phyloP scores from a whole-genome alignment of 2,329 filamentous ascomycete species.

The Diaporthe sp. region DNA sequence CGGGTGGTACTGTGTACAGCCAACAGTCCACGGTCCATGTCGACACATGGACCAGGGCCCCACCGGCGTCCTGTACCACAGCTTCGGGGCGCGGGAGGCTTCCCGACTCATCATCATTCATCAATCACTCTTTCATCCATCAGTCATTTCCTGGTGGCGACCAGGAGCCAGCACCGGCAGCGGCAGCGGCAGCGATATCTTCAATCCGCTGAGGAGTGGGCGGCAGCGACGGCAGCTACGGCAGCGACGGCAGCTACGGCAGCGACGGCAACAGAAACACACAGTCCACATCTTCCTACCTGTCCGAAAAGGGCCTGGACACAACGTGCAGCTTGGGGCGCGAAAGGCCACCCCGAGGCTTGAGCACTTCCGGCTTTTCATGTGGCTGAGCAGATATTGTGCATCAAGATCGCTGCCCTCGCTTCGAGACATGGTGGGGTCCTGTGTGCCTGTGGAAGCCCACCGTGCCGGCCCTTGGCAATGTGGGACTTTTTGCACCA shows the following conservation, averaged over 20 bases:
- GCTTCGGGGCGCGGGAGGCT: conserved; percentile 24
- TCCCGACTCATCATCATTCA: conserved; percentile 1
- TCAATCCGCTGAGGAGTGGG: background rate
- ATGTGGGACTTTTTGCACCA: background rate
- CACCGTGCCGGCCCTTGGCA: conserved; percentile 12
- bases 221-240: background rate
- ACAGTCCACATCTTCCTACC: background rate
- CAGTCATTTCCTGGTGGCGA: conserved; percentile 17
- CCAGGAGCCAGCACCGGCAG: background rate
- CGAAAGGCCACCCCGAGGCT: background rate
- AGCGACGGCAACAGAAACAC: background rate
- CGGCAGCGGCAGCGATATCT: background rate
- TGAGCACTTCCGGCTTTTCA: background rate
- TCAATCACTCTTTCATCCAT: background rate
- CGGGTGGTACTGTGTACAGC: conserved; percentile 15
- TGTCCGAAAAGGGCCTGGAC: background rate
- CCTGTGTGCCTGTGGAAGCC: conserved; percentile 1
- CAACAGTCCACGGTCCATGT: background rate
- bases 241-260: background rate
- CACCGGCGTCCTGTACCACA: conserved; percentile 19
- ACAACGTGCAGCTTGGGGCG: background rate
- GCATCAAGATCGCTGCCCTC: conserved; percentile 21
- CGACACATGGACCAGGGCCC: conserved; percentile 25
- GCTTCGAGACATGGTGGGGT: conserved; percentile 19
- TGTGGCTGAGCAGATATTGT: conserved; percentile 26